Evolutionary conservation across 2,329 filamentous ascomycete genomes (phyloP).

Genomic region (Didymella lethalis): DNA sequence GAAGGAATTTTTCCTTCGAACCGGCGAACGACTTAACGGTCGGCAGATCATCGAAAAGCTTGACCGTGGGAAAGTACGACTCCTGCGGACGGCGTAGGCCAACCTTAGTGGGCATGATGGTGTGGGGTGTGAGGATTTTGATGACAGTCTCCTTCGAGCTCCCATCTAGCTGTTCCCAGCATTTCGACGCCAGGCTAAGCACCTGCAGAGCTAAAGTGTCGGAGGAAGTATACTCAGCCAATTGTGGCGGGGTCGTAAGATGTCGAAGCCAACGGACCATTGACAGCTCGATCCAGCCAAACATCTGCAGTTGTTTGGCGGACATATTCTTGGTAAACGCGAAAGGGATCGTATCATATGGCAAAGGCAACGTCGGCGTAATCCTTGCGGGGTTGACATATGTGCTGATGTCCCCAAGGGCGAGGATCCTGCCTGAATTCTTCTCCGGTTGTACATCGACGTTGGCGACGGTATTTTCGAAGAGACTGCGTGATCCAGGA

Average conservation of each 20-base stretch:
- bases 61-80: conserved; percentile 92
- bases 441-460: conserved; percentile 60
- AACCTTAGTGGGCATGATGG: conserved; percentile 86
- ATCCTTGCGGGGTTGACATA: conserved; percentile 82
- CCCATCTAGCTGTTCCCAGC: conserved; percentile 81
- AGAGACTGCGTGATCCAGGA: conserved; percentile 70
- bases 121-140: conserved; percentile 69
- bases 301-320: conserved; percentile 72
- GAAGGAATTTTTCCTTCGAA: conserved; percentile 89
- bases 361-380: conserved; percentile 80
- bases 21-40: conserved; percentile 74
- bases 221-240: conserved; percentile 71
- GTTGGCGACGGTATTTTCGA: conserved; percentile 82
- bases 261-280: conserved; percentile 86
- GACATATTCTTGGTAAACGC: conserved; percentile 77
- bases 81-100: conserved; percentile 88
- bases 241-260: conserved; percentile 67
- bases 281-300: conserved; percentile 87
- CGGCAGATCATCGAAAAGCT: conserved; percentile 92
- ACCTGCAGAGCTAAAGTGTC: conserved; percentile 79
- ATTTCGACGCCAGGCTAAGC: conserved; percentile 82
- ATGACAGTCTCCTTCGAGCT: conserved; percentile 71
- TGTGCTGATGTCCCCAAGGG: conserved; percentile 75
- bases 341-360: conserved; percentile 82
- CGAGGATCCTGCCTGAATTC: conserved; percentile 73